Percentiles rank a stretch among this genome's conserved stretches.
Conservation (phyloP, 768 basidiomycete genomes). For the Cystofilobasidium bisporidii region DNA sequence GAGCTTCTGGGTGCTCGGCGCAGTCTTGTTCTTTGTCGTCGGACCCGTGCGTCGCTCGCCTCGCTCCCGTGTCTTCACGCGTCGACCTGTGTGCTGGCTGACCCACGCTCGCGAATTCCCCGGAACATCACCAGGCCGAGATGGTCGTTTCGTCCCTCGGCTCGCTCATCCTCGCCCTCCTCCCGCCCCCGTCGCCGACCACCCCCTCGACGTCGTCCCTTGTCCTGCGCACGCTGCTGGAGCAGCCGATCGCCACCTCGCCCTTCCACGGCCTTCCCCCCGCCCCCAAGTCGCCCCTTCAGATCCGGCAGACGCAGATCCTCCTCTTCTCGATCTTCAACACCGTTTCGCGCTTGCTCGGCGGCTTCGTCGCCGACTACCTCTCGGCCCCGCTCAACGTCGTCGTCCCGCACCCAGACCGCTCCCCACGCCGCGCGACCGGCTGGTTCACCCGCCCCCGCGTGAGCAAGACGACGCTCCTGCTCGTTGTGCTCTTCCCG, state of each 20-base stretch:
- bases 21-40: constrained; percentile 17
- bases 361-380: constrained; percentile 17
- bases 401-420: constrained; percentile 3
- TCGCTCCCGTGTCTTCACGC: no score
- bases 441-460: not conserved
- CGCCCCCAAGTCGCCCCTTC: constrained; percentile 9
- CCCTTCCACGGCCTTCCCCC: not conserved
- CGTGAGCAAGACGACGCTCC: constrained; percentile 9
- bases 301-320: constrained; percentile 20
- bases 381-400: constrained; percentile 5
- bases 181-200: constrained; percentile 7
- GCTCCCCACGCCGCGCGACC: not conserved
- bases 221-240: not conserved
- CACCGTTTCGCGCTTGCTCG: constrained; percentile 15
- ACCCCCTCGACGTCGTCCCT: not conserved
- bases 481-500: constrained; percentile 4
- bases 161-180: constrained; percentile 17
- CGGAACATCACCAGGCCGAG: no score
- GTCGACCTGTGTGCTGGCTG: no score
- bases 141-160: constrained; percentile 23
- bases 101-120: no score
- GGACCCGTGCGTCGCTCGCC: constrained; percentile 9
- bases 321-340: constrained; percentile 21
- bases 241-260: not conserved
- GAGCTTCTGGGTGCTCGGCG: constrained; percentile 18